Percentiles rank a stretch among this genome's conserved stretches.
These are phyloP conservation scores for Paecilomyces niveus DNA, from an alignment of 2,329 filamentous ascomycete genomes.

Conservation along the genomic window DNA sequence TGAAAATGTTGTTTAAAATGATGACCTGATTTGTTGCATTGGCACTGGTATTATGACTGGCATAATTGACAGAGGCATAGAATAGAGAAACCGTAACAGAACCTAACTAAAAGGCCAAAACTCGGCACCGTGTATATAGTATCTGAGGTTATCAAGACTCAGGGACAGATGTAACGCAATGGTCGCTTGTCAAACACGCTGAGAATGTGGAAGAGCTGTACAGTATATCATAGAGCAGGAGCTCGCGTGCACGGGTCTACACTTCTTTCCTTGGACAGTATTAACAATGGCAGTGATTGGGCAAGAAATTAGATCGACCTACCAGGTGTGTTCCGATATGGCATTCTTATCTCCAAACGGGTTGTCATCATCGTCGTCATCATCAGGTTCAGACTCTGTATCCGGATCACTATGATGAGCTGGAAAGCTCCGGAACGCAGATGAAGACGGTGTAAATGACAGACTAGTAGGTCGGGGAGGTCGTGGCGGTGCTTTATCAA, in stretches of 20 bases:
- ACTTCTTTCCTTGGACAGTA: background rate
- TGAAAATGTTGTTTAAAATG: too few relatives aligned
- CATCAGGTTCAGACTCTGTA: constrained; percentile 41
- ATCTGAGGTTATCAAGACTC: background rate
- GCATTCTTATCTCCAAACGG: constrained; percentile 82
- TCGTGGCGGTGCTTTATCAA: constrained; percentile 27
- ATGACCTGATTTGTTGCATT: too few relatives aligned
- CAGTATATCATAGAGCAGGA: background rate
- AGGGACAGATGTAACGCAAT: background rate
- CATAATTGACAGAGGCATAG: background rate
- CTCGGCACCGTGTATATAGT: background rate
- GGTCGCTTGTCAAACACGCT: background rate
- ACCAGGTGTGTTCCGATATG: constrained; percentile 30
- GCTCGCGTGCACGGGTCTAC: background rate
- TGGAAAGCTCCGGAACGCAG: constrained; percentile 9
- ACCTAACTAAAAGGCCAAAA: background rate
- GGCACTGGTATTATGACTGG: background rate
- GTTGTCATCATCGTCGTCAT: constrained; percentile 73
- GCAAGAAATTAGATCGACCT: constrained; percentile 7
- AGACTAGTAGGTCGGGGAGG: constrained; percentile 58
- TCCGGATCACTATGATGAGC: constrained; percentile 48
- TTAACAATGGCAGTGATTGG: background rate
- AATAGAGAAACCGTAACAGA: background rate
- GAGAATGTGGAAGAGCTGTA: background rate
- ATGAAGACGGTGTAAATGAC: constrained; percentile 12